Evolutionary conservation across 352 stramenopile species (phyloP).

Genomic region (Plasmopara muralis): DNA sequence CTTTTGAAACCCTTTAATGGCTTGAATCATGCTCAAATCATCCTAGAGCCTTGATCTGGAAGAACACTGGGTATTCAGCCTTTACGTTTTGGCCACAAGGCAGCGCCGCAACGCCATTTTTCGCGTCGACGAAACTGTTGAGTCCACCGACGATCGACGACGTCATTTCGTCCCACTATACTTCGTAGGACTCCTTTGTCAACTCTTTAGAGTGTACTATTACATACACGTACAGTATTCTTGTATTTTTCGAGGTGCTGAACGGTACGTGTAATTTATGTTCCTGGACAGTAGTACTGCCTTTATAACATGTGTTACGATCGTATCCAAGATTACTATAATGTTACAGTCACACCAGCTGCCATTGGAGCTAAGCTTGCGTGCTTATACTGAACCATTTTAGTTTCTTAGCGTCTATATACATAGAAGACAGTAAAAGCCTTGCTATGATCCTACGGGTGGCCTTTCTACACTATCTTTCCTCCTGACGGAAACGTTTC

Average conservation of each 20-base stretch:
- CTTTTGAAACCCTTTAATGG: background rate
- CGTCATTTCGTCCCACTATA: slow-evolving; percentile 19
- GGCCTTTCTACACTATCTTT: slow-evolving; percentile 11
- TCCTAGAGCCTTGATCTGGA: background rate
- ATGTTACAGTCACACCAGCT: too few relatives aligned
- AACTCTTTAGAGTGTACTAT: slow-evolving; percentile 8
- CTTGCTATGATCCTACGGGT: slow-evolving; percentile 18
- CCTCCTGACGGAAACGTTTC: slow-evolving; percentile 5
- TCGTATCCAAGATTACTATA: too few relatives aligned
- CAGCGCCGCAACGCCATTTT: background rate
- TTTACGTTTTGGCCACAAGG: background rate
- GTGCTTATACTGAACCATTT: too few relatives aligned
- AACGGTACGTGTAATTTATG: background rate
- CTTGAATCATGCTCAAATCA: background rate
- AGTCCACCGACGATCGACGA: slow-evolving; percentile 16
- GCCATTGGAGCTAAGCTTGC: too few relatives aligned
- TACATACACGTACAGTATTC: background rate
- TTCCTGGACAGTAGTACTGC: background rate
- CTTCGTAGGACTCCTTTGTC: slow-evolving; percentile 24
- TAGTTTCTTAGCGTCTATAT: too few relatives aligned
- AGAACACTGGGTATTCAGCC: background rate
- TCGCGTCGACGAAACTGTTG: slow-evolving; percentile 4
- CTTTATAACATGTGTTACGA: background rate
- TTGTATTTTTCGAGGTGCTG: background rate
- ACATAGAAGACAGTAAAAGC: slow-evolving; percentile 3